Conservation (phyloP, 2,329 filamentous ascomycete genomes). For the Talaromyces islandicus region DNA sequence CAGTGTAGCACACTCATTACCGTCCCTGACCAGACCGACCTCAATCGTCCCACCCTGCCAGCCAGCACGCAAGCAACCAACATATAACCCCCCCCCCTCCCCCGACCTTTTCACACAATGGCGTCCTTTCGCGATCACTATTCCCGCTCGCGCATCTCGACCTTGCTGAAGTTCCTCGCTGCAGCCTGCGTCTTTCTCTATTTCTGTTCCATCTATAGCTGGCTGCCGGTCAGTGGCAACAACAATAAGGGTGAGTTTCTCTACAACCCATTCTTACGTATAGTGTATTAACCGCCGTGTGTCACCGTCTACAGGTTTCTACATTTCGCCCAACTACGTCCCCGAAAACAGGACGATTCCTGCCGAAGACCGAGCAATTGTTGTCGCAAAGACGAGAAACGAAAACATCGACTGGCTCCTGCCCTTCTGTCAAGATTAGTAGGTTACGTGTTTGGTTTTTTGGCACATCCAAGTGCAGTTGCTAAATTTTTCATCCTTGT, state of each 20-base stretch:
- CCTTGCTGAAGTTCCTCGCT: slow-evolving; percentile 6
- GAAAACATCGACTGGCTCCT: slow-evolving; percentile 9
- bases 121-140: slow-evolving; percentile 8
- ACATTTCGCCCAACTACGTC: slow-evolving; percentile 1
- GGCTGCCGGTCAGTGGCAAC: slow-evolving; percentile 3
- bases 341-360: slow-evolving; percentile 4
- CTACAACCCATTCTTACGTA: not conserved
- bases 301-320: not conserved
- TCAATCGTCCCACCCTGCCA: not conserved
- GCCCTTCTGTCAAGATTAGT: slow-evolving; percentile 10
- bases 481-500: not conserved
- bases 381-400: slow-evolving; percentile 6
- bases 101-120: not conserved
- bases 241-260: not conserved
- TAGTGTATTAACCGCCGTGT: not conserved
- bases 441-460: not conserved
- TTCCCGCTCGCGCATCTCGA: slow-evolving; percentile 4
- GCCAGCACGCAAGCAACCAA: not conserved
- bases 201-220: slow-evolving; percentile 7
- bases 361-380: slow-evolving; percentile 5
- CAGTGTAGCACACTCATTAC: not conserved
- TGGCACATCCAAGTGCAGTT: not conserved
- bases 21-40: not conserved
- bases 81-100: not conserved
- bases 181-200: slow-evolving; percentile 7